Percentiles rank a stretch among this genome's conserved stretches.
Evolutionary conservation across 2,329 filamentous ascomycete genomes (phyloP).

Genomic region (Verticillium nubilum): DNA sequence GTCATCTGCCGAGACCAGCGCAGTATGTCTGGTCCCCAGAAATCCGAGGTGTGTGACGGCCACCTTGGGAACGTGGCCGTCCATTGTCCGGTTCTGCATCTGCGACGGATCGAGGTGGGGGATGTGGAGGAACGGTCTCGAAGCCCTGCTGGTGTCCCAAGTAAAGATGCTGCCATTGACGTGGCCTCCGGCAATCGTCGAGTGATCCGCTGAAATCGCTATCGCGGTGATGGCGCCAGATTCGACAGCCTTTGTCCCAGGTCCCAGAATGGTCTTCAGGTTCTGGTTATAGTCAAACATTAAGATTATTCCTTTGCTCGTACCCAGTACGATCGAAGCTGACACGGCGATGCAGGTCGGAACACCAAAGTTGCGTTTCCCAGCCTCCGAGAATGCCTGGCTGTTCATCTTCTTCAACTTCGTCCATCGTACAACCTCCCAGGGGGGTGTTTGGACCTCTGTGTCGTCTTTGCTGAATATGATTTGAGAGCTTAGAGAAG

Average conservation of each 20-base stretch:
- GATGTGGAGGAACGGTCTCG: slow-evolving; percentile 84
- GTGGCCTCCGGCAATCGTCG: slow-evolving; percentile 86
- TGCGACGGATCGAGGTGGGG: slow-evolving; percentile 66
- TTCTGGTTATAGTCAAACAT: slow-evolving; percentile 98
- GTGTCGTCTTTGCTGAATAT: slow-evolving; percentile 56
- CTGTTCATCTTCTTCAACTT: slow-evolving; percentile 83
- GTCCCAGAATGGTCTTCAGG: slow-evolving; percentile 87
- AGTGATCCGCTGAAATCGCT: slow-evolving; percentile 89
- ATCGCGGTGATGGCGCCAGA: slow-evolving; percentile 82
- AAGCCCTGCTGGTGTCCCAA: slow-evolving; percentile 83
- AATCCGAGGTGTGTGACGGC: slow-evolving; percentile 91
- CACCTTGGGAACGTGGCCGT: slow-evolving; percentile 77
- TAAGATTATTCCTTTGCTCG: slow-evolving; percentile 88
- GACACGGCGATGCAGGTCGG: slow-evolving; percentile 88
- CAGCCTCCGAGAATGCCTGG: slow-evolving; percentile 87
- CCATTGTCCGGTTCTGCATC: slow-evolving; percentile 58
- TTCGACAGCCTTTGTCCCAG: slow-evolving; percentile 89
- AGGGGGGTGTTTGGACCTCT: slow-evolving; percentile 73
- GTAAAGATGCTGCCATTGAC: slow-evolving; percentile 89
- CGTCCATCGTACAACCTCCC: slow-evolving; percentile 97
- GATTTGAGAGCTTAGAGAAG: slow-evolving; percentile 69
- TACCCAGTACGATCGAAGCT: slow-evolving; percentile 83
- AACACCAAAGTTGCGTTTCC: slow-evolving; percentile 85
- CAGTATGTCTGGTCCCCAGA: slow-evolving; percentile 86
- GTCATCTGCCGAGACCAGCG: slow-evolving; percentile 90